Percentiles rank a stretch among this genome's conserved stretches.
Conservation (phyloP, 257 asterid species). For the Solanum peruvianum region DNA sequence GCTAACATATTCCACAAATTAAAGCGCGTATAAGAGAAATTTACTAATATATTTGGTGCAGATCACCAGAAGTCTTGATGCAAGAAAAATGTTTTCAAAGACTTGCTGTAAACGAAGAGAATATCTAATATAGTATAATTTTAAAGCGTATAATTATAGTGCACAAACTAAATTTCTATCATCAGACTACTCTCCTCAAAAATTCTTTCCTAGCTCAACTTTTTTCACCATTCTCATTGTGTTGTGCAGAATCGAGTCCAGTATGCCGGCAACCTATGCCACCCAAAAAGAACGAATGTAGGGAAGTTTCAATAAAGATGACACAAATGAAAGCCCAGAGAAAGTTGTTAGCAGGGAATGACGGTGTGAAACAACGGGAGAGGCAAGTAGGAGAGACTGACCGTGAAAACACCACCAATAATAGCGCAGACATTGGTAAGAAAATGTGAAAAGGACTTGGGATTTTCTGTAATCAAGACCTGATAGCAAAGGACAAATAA, state of each 20-base stretch:
- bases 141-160: neutral
- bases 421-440: conserved; percentile 79
- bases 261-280: conserved; percentile 88
- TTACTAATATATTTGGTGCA: neutral
- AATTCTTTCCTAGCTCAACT: conserved; percentile 80
- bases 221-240: conserved; percentile 57
- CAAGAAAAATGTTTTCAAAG: neutral
- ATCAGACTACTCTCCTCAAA: conserved; percentile 22
- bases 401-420: conserved; percentile 94
- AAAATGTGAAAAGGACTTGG: conserved; percentile 79
- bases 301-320: neutral
- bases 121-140: neutral
- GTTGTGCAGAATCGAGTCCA: conserved; percentile 73
- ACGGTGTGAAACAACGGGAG: neutral
- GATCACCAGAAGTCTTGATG: neutral
- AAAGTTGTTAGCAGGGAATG: neutral
- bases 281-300: neutral
- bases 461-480: conserved; percentile 64
- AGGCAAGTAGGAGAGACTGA: conserved; percentile 15
- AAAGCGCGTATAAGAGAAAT: too few relatives aligned
- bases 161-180: neutral
- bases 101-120: neutral
- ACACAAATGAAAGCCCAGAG: neutral
- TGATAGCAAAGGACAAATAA: conserved; percentile 5
- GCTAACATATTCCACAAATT: too few relatives aligned